Conservation (phyloP, 192 early-diverging fungal species). For the Rhizophagus clarus region DNA sequence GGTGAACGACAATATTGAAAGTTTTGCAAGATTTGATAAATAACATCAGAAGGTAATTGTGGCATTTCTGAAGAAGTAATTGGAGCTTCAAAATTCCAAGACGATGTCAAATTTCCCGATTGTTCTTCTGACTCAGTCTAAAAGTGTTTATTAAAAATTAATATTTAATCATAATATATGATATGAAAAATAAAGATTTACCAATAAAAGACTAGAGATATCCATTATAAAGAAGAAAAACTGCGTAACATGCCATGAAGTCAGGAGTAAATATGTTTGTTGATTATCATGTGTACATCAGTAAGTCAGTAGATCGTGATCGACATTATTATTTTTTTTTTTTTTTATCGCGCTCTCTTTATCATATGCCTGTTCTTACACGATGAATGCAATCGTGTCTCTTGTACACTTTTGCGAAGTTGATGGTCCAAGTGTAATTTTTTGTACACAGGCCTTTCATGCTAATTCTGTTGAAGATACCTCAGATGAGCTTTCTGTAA, state of each 20-base stretch:
- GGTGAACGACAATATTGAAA: not conserved
- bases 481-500: slow-evolving; percentile 2
- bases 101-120: not conserved
- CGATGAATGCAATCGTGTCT: slow-evolving; percentile 49
- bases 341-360: not conserved
- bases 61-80: not conserved
- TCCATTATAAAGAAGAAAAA: not conserved
- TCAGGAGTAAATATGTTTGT: too few relatives aligned
- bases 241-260: too few relatives aligned
- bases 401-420: slow-evolving; percentile 50
- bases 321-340: too few relatives aligned
- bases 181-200: not conserved
- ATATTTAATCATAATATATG: not conserved
- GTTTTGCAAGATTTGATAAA: not conserved
- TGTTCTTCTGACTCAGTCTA: not conserved
- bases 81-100: not conserved
- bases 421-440: slow-evolving; percentile 46
- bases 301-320: too few relatives aligned
- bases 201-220: not conserved
- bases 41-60: not conserved
- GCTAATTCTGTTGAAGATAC: slow-evolving; percentile 27
- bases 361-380: not conserved
- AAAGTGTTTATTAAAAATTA: too few relatives aligned
- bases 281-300: too few relatives aligned
- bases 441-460: slow-evolving; percentile 50